phyloP scores from a whole-genome alignment of 2,329 filamentous ascomycete species.

The Botrytis fragariae region DNA sequence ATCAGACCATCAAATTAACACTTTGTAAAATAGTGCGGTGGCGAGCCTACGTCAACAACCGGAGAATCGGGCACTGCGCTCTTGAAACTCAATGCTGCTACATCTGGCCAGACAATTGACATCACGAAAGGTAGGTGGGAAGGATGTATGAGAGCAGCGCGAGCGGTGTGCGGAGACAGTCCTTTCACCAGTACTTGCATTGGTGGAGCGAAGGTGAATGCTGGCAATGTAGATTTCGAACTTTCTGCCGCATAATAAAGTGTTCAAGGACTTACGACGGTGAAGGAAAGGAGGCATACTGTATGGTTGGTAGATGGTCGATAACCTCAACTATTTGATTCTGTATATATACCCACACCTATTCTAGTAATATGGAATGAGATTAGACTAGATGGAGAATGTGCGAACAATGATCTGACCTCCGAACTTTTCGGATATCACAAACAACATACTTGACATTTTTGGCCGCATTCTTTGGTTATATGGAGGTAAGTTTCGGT shows the following conservation, averaged over 20 bases:
- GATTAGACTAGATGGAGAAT: not conserved
- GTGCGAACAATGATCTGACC: not conserved
- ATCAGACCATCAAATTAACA: not conserved
- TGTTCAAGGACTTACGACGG: not conserved
- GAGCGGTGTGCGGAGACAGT: conserved; percentile 29
- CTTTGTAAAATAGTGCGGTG: conserved; percentile 43
- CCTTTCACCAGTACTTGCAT: conserved; percentile 31
- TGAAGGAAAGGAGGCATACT: not conserved
- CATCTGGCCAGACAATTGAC: conserved; percentile 49
- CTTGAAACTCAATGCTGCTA: conserved; percentile 47
- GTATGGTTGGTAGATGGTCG: not conserved
- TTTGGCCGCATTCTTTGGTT: no score
- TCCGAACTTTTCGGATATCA: no score
- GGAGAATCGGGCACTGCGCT: conserved; percentile 48
- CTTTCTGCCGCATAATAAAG: conserved; percentile 6
- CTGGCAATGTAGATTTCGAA: conserved; percentile 29
- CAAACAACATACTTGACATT: no score
- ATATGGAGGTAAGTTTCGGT: no score
- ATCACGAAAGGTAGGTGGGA: conserved; percentile 54
- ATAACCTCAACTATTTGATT: not conserved
- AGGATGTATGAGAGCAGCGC: conserved; percentile 52
- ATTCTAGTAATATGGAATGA: not conserved
- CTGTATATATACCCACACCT: not conserved
- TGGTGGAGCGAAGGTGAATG: conserved; percentile 28
- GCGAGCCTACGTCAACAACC: conserved; percentile 44